A percentile compares a stretch with the other conserved stretches of the same genome.
Evolutionary conservation across 371 early-diverging fungal species (phyloP).

Genomic region (Mucor piriformis): DNA sequence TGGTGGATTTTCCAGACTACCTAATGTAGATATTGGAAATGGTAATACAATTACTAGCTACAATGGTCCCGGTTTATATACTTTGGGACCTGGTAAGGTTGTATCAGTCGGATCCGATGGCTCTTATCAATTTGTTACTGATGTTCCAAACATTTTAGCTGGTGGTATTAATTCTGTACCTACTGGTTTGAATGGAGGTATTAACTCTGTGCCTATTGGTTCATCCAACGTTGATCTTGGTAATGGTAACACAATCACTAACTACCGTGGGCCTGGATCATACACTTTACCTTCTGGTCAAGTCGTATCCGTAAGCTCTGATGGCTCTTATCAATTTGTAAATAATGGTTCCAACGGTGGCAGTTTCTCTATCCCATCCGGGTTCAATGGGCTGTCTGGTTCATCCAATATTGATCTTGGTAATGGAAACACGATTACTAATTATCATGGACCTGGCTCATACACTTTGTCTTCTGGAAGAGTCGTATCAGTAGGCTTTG

Average conservation of each 20-base stretch:
- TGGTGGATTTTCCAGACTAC: too few relatives aligned
- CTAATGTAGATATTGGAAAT: too few relatives aligned
- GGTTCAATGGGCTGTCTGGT: too few relatives aligned
- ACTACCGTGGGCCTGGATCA: not conserved
- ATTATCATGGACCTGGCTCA: not conserved
- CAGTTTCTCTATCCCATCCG: not conserved
- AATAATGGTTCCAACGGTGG: not conserved
- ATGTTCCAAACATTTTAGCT: too few relatives aligned
- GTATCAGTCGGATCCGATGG: not conserved
- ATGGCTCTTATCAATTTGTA: not conserved
- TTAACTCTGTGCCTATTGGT: too few relatives aligned
- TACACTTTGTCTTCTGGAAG: conserved; percentile 4
- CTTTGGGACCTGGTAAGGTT: not conserved
- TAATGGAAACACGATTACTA: not conserved
- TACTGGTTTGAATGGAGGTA: too few relatives aligned
- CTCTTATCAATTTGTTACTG: not conserved
- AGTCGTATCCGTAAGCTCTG: too few relatives aligned
- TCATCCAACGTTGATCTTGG: not conserved
- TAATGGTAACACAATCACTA: too few relatives aligned
- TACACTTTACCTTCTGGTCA: not conserved
- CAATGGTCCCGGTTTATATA: not conserved
- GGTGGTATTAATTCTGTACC: too few relatives aligned
- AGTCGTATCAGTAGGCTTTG: not conserved
- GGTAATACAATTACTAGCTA: not conserved
- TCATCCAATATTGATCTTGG: not conserved